These are phyloP conservation scores for Lodderomyces beijingensis DNA, from an alignment of 1,139 yeast genomes.

Conservation along the genomic window DNA sequence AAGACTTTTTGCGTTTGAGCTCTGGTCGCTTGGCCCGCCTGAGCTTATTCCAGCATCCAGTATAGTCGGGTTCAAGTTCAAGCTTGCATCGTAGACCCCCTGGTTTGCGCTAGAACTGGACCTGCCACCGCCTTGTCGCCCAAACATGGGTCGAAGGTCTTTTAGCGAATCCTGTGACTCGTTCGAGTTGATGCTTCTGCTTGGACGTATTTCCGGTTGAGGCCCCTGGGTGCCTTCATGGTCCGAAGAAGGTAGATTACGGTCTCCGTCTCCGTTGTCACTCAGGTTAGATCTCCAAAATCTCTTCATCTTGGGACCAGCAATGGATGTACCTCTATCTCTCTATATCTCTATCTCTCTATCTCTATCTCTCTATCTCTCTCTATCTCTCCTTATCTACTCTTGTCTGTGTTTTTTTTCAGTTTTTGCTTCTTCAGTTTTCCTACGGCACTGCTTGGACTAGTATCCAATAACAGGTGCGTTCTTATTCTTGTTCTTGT, in stretches of 20 bases:
- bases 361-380: not conserved
- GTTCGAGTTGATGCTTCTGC: conserved; percentile 23
- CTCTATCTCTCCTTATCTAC: not conserved
- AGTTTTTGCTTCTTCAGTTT: too few species aligned
- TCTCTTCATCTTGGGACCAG: not conserved
- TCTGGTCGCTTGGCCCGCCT: not conserved
- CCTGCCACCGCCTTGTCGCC: conserved; percentile 3
- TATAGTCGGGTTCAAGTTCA: conserved; percentile 39
- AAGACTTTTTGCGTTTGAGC: conserved; percentile 10
- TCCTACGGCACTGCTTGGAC: too few species aligned
- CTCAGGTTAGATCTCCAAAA: not conserved
- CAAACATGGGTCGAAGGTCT: conserved; percentile 33
- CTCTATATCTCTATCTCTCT: too few species aligned
- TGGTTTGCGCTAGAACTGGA: conserved; percentile 1
- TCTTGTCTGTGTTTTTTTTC: too few species aligned
- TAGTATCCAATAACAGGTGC: too few species aligned
- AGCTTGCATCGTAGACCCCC: conserved; percentile 24
- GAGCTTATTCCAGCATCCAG: conserved; percentile 13
- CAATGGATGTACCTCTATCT: too few species aligned
- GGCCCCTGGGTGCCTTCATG: too few species aligned
- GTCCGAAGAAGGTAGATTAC: not conserved
- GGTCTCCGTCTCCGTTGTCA: not conserved
- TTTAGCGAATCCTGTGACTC: conserved; percentile 33
- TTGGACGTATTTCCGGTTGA: conserved; percentile 13
- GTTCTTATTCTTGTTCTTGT: too few species aligned